Conservation (phyloP, 257 asterid genomes). For the Solanum bukasovii region DNA sequence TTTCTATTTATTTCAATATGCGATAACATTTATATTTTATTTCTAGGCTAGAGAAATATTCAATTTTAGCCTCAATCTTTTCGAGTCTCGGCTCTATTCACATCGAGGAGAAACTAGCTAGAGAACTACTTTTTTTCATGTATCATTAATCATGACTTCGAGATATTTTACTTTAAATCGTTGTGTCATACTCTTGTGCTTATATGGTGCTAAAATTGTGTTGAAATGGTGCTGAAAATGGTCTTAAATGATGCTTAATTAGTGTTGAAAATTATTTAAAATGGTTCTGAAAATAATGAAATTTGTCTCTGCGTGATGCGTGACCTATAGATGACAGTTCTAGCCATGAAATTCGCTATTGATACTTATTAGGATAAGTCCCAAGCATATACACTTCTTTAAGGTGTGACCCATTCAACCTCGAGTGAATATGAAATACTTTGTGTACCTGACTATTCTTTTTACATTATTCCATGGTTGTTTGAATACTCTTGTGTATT, state of each 20-base stretch:
- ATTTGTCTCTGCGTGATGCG: too few relatives aligned
- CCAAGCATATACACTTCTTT: too few relatives aligned
- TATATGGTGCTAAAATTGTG: neutral
- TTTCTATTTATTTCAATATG: neutral
- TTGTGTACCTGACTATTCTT: too few relatives aligned
- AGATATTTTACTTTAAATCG: neutral
- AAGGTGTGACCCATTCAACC: neutral
- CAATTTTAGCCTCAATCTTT: neutral
- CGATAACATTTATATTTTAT: neutral
- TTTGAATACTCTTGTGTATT: too few relatives aligned
- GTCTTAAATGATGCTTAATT: too few relatives aligned
- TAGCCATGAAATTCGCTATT: too few relatives aligned
- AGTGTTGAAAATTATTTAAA: neutral
- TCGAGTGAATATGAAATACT: neutral
- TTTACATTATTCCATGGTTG: neutral
- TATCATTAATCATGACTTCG: neutral
- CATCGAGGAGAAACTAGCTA: neutral
- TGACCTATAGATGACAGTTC: neutral
- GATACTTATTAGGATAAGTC: too few relatives aligned
- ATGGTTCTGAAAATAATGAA: neutral
- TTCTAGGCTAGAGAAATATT: neutral
- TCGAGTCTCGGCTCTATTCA: neutral
- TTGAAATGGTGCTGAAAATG: neutral
- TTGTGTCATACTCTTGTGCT: neutral
- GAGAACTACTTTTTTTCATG: neutral